Percentiles rank a stretch among this genome's conserved stretches.
These are phyloP conservation scores for Panellus pusillus DNA, from an alignment of 768 basidiomycete species.

Conservation along the genomic window DNA sequence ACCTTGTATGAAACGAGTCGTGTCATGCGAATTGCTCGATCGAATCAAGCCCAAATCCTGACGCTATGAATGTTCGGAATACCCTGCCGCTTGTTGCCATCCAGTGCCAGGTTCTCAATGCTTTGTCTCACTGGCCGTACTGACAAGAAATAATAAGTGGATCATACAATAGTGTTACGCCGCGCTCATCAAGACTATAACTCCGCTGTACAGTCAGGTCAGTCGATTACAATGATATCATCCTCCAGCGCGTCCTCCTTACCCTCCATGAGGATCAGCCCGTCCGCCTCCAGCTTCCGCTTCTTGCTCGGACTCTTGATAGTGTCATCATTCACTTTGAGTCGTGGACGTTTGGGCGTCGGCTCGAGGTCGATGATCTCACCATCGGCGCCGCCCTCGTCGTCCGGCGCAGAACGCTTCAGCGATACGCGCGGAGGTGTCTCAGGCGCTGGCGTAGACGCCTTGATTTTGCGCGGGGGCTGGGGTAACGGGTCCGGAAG, in stretches of 20 bases:
- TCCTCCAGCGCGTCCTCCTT: conserved; percentile 53
- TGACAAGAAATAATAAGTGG: no score
- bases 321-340: conserved; percentile 32
- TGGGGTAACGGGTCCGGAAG: conserved; percentile 65
- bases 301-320: conserved; percentile 61
- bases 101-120: no score
- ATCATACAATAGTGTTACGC: no score
- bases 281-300: conserved; percentile 69
- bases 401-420: conserved; percentile 55
- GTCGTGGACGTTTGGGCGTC: conserved; percentile 49
- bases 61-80: no score
- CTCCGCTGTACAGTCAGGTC: conserved; percentile 18
- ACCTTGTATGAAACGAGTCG: no score
- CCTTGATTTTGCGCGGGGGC: conserved; percentile 47
- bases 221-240: conserved; percentile 61
- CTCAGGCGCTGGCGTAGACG: conserved; percentile 38
- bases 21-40: no score
- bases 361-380: conserved; percentile 57
- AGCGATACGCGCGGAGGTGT: conserved; percentile 42
- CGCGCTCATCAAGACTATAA: no score
- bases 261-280: conserved; percentile 65
- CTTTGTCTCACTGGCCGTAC: no score
- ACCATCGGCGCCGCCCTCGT: conserved; percentile 47
- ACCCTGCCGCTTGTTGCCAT: no score
- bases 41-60: no score